Conservation (phyloP, 257 asterid genomes). For the Nicotiana knightiana region DNA sequence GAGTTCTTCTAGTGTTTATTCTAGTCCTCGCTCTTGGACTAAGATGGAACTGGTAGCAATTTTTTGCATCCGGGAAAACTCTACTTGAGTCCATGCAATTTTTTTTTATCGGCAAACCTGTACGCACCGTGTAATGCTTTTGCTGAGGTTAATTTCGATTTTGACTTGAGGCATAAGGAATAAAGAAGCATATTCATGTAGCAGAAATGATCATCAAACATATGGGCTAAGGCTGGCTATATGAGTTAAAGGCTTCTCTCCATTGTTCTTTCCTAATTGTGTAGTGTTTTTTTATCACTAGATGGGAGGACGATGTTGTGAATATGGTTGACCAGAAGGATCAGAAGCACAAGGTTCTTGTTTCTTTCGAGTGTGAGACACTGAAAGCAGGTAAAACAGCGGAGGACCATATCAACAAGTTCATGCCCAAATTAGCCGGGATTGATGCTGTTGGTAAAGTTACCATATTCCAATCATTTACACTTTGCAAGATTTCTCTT, state of each 20-base stretch:
- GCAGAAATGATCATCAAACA: neutral
- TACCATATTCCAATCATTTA: slow-evolving; percentile 1
- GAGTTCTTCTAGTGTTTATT: neutral
- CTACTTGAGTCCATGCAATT: too few species aligned
- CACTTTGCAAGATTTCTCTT: slow-evolving; percentile 1
- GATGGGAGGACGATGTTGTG: slow-evolving; percentile 91
- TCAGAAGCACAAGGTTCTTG: slow-evolving; percentile 37
- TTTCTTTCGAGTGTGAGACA: slow-evolving; percentile 88
- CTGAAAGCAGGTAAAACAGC: slow-evolving; percentile 87
- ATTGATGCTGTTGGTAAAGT: slow-evolving; percentile 84
- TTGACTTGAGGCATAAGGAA: too few species aligned
- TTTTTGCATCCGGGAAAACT: too few species aligned
- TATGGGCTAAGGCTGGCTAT: neutral
- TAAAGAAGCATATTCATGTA: neutral
- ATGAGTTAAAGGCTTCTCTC: neutral
- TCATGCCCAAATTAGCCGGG: slow-evolving; percentile 95
- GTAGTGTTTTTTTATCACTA: slow-evolving; percentile 22
- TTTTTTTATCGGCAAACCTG: too few species aligned
- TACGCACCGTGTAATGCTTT: too few species aligned
- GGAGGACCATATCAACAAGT: slow-evolving; percentile 75
- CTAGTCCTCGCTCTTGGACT: too few species aligned
- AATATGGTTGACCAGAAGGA: slow-evolving; percentile 81
- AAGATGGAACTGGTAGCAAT: too few species aligned
- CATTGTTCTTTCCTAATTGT: neutral
- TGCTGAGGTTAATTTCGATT: too few species aligned